phyloP scores from a whole-genome alignment of 2,329 filamentous ascomycete genomes.

The Claviceps pazoutovae region DNA sequence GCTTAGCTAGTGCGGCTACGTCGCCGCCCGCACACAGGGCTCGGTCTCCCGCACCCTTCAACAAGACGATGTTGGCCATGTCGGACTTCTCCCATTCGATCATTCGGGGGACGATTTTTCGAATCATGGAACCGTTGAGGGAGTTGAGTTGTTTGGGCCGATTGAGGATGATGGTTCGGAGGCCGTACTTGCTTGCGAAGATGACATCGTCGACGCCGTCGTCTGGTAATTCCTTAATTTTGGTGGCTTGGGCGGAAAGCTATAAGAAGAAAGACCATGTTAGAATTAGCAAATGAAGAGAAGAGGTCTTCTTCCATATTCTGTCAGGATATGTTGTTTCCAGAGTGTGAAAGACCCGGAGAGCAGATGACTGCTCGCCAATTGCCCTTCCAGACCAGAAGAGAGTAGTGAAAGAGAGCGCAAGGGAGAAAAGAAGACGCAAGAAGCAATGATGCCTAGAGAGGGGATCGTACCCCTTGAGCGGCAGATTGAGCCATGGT shows the following conservation, averaged over 20 bases:
- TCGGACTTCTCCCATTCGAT: slow-evolving; percentile 92
- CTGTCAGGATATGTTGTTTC: not conserved
- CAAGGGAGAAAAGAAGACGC: not conserved
- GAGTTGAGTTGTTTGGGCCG: slow-evolving; percentile 84
- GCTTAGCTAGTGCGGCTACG: slow-evolving; percentile 61
- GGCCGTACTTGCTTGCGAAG: slow-evolving; percentile 77
- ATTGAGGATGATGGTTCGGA: slow-evolving; percentile 89
- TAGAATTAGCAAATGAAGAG: not conserved
- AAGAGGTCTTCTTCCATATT: not conserved
- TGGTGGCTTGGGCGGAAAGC: slow-evolving; percentile 21
- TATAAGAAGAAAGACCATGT: slow-evolving; percentile 6
- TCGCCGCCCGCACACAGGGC: slow-evolving; percentile 93
- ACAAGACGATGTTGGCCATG: slow-evolving; percentile 79
- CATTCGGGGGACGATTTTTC: slow-evolving; percentile 81
- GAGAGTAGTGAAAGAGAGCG: not conserved
- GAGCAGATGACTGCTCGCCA: not conserved
- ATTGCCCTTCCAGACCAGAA: not conserved
- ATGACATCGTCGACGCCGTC: slow-evolving; percentile 85
- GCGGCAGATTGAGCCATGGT: slow-evolving; percentile 65
- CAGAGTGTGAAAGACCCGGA: not conserved
- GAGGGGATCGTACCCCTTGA: slow-evolving; percentile 14
- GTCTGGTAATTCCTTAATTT: slow-evolving; percentile 41
- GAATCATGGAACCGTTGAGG: slow-evolving; percentile 84
- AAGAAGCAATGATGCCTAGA: not conserved
- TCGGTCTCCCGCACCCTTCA: slow-evolving; percentile 75